Evolutionary conservation across 2,329 filamentous ascomycete genomes (phyloP), one percentile per base, ranked within the genome.

Genomic region (Aspergillus sp.): DNA sequence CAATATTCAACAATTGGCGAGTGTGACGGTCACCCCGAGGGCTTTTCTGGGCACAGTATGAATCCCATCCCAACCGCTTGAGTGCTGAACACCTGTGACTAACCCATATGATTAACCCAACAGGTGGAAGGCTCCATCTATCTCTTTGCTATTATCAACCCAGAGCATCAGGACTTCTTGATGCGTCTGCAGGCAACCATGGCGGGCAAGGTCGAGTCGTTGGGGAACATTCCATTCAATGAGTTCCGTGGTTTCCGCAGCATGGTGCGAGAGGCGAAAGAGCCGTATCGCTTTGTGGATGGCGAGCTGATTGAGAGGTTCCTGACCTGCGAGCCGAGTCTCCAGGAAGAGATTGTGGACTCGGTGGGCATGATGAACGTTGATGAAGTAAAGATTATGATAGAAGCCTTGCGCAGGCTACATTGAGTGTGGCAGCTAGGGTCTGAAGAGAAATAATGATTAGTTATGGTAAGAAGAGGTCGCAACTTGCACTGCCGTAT

Each of bases 41-140:
- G 95, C 95, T 19, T 97, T 98, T 72, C 78, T 98, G 55, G 93
- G 86, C 60, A 98, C 95, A 57, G 93, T 94, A 84, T 79, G 89
- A 76, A 21, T 10, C 44, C 39, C 36, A 25, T 48, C 54, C 53
- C 39, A 27, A 19, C 27, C 44, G 10, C 11, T 57, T 41, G 27
- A 15, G 5, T 3, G 41, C n/a, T 41, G n/a, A 13, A n/a, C 30
- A n/a, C 13, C 21, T 36, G 32, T 23, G 6, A 32, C 61, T 58
- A 23, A 63, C 49, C n/a, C 21, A 32, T 15, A 10, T 11, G 5
- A 32, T 19, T 27, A 8, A 2, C 11, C 17, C 23, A 32, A 53
- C 67, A 95, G 91, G 87, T 93, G 51, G 94, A 98, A 74, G 95
- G 95, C 25, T 90, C 90, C 0, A 88, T 99, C 52, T 97, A 96